Evolutionary conservation across 208 protist species (phyloP), one percentile per base, ranked within the genome.

Genomic region (Trypanosoma brucei): DNA sequence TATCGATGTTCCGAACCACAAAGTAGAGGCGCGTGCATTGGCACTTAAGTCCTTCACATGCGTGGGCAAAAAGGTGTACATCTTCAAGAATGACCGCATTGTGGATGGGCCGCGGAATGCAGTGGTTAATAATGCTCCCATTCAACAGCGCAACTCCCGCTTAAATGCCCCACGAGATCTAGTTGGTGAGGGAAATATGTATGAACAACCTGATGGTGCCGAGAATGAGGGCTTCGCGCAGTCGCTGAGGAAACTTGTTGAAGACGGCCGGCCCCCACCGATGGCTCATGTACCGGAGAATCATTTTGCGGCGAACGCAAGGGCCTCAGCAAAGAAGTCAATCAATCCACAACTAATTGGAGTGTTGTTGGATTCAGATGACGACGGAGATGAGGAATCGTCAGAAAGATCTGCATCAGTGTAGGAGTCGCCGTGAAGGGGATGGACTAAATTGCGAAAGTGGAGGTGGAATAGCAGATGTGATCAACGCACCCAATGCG

Each of bases 21-120:
- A 89, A 38, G 85, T 96, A 3, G 86, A 92, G 68, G 75, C 79
- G 34, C 88, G 88, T 13, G 88, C 86, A n/a, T 54, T 96, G 34
- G 67, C 70, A 42, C 45, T 92, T 44, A 83, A 92, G 62, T 69
- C 65, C 8, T 96, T 96, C 68, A 79, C 40, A 3, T 96, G 91
- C 70, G 61, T 81, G 1, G 88, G 83, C 13, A 68, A 79, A 50
- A 88, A 82, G 58, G 78, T 94, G 3, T 79, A 84, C 65, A 77
- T 96, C 44, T 85, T 94, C 59, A 88, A 86, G 62, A 96, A 96
- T 65, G 86, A 96, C 65, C 83, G 88, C 50, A 91, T 96, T 57
- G 78, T 94, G 49, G 88, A 93, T 63, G 79, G n/a, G 9, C 52
- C 56, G 31, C 70, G 40, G 0, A 48, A 48, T n/a, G 9, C 44